A percentile compares a stretch with the other conserved stretches of the same genome.
Conservation (phyloP, 2,329 filamentous ascomycete genomes). For the Pseudogymnoascus sp. region DNA sequence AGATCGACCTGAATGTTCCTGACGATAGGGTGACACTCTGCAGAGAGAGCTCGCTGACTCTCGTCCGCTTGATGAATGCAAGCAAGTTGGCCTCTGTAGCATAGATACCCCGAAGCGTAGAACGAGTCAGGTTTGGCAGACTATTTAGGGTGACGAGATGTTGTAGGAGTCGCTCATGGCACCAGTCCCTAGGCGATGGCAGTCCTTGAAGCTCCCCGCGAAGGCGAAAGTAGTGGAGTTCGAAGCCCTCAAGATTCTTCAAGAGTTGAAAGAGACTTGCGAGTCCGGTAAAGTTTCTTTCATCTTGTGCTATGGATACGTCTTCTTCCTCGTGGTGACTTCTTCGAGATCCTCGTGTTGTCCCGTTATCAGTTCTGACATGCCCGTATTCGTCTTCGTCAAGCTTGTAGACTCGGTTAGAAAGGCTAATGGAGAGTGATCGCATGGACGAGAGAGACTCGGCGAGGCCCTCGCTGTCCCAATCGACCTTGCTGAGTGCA, state of each 20-base stretch:
- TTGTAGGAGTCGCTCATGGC: not conserved
- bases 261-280: not conserved
- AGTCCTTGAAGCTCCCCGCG: not conserved
- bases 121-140: not conserved
- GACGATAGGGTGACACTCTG: too few species aligned
- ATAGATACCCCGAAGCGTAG: not conserved
- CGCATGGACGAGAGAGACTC: not conserved
- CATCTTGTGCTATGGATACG: not conserved
- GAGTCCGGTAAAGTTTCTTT: not conserved
- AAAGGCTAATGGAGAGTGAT: not conserved
- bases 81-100: not conserved
- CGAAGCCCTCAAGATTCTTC: too few species aligned
- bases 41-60: not conserved
- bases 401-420: not conserved
- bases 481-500: not conserved
- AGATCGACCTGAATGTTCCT: not conserved
- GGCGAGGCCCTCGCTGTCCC: not conserved
- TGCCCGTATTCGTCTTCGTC: not conserved
- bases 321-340: not conserved
- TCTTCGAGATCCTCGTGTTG: not conserved
- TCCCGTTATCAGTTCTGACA: too few species aligned
- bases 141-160: not conserved
- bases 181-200: not conserved
- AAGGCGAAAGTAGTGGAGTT: not conserved
- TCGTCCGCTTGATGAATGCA: not conserved